These are phyloP conservation scores for Chlamydomonas eustigma DNA, from an alignment of 139 green algal species.

Conservation along the genomic window DNA sequence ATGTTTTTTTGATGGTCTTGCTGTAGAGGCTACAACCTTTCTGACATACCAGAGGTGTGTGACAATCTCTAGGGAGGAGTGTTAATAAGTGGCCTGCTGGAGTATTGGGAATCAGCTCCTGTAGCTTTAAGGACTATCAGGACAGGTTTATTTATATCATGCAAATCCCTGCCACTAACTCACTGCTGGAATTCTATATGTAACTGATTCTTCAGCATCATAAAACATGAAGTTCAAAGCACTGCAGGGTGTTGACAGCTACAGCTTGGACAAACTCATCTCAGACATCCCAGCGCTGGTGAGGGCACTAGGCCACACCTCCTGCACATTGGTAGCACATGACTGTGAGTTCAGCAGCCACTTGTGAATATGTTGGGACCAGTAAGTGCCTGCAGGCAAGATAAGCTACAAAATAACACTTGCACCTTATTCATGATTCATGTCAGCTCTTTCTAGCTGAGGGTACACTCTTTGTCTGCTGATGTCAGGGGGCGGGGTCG, in stretches of 20 bases:
- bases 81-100: too few species aligned
- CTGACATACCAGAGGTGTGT: background rate
- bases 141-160: too few species aligned
- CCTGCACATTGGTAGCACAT: slow-evolving; percentile 60
- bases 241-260: slow-evolving; percentile 39
- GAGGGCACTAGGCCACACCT: slow-evolving; percentile 38
- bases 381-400: background rate
- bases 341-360: slow-evolving; percentile 41
- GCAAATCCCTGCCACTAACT: too few species aligned
- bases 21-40: background rate
- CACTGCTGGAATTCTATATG: too few species aligned
- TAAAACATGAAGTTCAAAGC: too few species aligned
- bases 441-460: too few species aligned
- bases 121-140: too few species aligned
- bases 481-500: slow-evolving; percentile 31
- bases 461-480: too few species aligned
- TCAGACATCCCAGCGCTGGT: slow-evolving; percentile 42
- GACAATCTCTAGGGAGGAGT: background rate
- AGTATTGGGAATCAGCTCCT: too few species aligned
- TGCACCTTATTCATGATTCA: background rate
- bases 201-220: too few species aligned
- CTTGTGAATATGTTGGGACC: background rate
- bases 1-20: too few species aligned
- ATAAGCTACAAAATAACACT: background rate
- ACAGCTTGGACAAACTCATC: slow-evolving; percentile 37